These are phyloP conservation scores for Dentipellis sp. DNA, from an alignment of 768 basidiomycete genomes.

Conservation along the genomic window DNA sequence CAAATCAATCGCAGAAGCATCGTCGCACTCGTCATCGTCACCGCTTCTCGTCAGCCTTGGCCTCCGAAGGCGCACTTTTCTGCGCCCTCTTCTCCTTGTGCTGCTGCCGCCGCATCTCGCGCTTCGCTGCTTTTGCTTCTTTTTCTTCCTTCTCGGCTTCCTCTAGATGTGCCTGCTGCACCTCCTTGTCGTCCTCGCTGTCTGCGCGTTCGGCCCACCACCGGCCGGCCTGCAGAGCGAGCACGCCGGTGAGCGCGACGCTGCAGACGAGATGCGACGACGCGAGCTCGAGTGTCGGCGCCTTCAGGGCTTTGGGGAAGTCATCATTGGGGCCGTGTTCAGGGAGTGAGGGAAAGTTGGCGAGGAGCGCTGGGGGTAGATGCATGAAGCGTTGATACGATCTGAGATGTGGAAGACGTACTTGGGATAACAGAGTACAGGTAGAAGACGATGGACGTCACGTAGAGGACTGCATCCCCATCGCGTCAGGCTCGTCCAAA, in stretches of 20 bases:
- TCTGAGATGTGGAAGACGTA: conserved; percentile 27
- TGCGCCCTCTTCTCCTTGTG: background rate
- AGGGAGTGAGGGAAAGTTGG: conserved; percentile 35
- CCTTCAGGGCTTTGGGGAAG: conserved; percentile 55
- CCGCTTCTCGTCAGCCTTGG: background rate
- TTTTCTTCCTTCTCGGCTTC: background rate
- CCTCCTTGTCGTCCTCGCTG: conserved; percentile 38
- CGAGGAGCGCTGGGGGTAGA: conserved; percentile 37
- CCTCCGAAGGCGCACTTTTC: too few species aligned
- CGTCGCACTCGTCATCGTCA: background rate
- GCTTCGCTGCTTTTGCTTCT: background rate
- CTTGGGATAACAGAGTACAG: conserved; percentile 72
- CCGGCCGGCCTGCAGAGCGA: conserved; percentile 74
- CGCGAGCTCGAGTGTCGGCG: conserved; percentile 67
- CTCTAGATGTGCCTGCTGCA: background rate
- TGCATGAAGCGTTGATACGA: conserved; percentile 1
- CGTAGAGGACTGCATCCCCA: conserved; percentile 55
- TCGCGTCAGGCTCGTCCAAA: conserved; percentile 1
- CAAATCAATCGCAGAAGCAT: background rate
- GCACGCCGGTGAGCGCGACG: conserved; percentile 80
- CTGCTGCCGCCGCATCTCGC: background rate
- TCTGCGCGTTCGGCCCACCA: conserved; percentile 80
- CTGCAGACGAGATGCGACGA: conserved; percentile 81
- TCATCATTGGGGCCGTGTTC: conserved; percentile 35
- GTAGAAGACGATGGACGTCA: conserved; percentile 63